Evolutionary conservation across 2,329 filamentous ascomycete species (phyloP), one percentile per base, ranked within the genome.

Genomic region (Monosporascus ibericus): DNA sequence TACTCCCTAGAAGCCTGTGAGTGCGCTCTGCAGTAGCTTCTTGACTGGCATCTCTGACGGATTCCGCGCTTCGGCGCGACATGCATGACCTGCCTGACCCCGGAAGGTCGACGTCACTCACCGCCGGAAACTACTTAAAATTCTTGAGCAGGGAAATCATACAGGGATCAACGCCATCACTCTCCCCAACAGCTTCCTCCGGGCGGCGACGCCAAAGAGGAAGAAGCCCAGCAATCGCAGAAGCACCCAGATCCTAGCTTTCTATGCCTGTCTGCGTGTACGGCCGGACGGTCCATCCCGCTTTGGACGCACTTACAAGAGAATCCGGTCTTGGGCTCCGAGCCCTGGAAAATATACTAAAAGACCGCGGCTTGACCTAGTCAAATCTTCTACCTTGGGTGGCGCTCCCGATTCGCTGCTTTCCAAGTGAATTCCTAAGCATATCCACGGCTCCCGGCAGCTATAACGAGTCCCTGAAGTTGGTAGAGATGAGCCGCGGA

Each of bases 341-440:
- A 49, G 78, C 82, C 5, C 71, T 75, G 47, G 79, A 78, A 6
- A 82, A 82, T 52, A 79, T 0, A 81, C 77, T 0, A 77, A 75
- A 2, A 71, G 79, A 17, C 66, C 82, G 1, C 79, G 82, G 56
- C 71, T 82, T 2, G 76, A 82, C 58, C 68, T 82, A 3, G 65
- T 64, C 1, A 65, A 68, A 27, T 80, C 72, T 0, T 75, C 77
- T 1, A 72, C 71, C 0, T 59, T 82, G 44, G 58, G 55, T 42
- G 48, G 24, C 4, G 34, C 44, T 1, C 82, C 81, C 63, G 62
- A 79, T 54, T 75, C 76, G 70, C 57, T 82, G 25, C 1, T 76
- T 81, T 50, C 81, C 77, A 0, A 76, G 73, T 37, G 70, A 81
- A 62, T 63, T 81, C 3, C 57, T 82, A 0, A 75, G 75, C 0